Conservation (phyloP, 495 filamentous ascomycete genomes). For the Parmelia sp. region DNA sequence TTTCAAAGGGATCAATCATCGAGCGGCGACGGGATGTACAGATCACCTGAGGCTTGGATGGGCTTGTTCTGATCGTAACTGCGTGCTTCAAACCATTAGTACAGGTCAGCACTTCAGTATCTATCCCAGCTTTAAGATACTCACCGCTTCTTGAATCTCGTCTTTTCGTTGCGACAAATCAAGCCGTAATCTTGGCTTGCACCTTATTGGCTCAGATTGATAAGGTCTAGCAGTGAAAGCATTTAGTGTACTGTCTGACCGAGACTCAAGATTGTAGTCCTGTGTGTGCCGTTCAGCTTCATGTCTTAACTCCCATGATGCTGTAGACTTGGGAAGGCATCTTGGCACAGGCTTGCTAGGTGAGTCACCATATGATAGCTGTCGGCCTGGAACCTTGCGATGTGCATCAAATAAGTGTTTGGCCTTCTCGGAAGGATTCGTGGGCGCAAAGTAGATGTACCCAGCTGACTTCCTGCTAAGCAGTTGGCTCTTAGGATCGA, state of each 20-base stretch:
- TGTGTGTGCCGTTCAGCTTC: not conserved
- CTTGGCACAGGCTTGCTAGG: not conserved
- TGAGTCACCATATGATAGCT: slow-evolving; percentile 12
- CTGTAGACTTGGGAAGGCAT: slow-evolving; percentile 11
- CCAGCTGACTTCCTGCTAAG: not conserved
- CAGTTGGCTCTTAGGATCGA: not conserved
- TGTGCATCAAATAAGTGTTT: not conserved
- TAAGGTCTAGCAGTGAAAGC: not conserved
- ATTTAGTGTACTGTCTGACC: not conserved
- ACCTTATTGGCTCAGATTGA: slow-evolving; percentile 9
- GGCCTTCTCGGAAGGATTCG: slow-evolving; percentile 2
- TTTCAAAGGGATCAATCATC: not conserved
- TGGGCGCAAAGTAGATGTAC: slow-evolving; percentile 5
- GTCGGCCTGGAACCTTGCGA: slow-evolving; percentile 9
- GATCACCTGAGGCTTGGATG: slow-evolving; percentile 20
- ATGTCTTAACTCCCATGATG: slow-evolving; percentile 3
- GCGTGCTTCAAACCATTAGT: slow-evolving; percentile 17
- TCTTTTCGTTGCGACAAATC: slow-evolving; percentile 16
- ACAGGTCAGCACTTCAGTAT: not conserved
- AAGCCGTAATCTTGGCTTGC: slow-evolving; percentile 18
- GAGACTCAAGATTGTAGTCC: not conserved
- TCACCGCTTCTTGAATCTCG: slow-evolving; percentile 20
- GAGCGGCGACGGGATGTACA: slow-evolving; percentile 16
- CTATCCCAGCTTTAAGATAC: not conserved
- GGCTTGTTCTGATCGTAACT: slow-evolving; percentile 18